These are phyloP conservation scores for Boletus speciosus DNA, from an alignment of 768 basidiomycete genomes.

Conservation along the genomic window DNA sequence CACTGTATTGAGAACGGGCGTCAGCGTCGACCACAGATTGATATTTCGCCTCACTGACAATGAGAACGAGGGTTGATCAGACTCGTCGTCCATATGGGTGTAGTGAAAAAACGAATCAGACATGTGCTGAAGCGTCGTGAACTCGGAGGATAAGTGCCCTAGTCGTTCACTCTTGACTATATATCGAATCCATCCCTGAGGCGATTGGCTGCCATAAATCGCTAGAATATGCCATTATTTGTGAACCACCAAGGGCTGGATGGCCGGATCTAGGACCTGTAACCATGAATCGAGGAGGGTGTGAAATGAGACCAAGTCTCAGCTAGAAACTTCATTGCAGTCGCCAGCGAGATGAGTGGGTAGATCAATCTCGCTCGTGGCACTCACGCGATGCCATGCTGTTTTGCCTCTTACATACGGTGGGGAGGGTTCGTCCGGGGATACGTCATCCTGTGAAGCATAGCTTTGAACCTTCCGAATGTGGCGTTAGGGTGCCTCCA, in stretches of 20 bases:
- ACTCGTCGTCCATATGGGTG: not conserved
- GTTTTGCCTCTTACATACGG: constrained; percentile 7
- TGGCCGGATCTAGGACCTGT: constrained; percentile 6
- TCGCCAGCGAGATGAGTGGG: not conserved
- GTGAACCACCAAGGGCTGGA: not conserved
- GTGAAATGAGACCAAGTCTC: not conserved
- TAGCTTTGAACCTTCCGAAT: not conserved
- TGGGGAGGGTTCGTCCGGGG: not conserved
- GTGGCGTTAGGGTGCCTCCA: not conserved
- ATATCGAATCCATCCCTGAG: constrained; percentile 2
- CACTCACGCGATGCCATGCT: constrained; percentile 20
- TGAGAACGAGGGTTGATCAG: not conserved
- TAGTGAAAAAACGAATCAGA: not conserved
- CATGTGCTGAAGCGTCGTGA: constrained; percentile 9
- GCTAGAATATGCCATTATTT: not conserved
- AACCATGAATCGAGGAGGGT: not conserved
- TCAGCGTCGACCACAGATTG: constrained; percentile 4
- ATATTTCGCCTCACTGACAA: constrained; percentile 12
- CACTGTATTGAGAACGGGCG: constrained; percentile 4
- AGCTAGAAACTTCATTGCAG: not conserved
- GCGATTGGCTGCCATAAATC: constrained; percentile 12
- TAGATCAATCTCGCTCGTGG: constrained; percentile 9
- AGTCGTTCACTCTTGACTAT: not conserved
- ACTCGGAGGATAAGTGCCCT: not conserved
- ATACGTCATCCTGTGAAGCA: not conserved